phyloP scores from a whole-genome alignment of 208 protist species.

The Entamoeba invadens region DNA sequence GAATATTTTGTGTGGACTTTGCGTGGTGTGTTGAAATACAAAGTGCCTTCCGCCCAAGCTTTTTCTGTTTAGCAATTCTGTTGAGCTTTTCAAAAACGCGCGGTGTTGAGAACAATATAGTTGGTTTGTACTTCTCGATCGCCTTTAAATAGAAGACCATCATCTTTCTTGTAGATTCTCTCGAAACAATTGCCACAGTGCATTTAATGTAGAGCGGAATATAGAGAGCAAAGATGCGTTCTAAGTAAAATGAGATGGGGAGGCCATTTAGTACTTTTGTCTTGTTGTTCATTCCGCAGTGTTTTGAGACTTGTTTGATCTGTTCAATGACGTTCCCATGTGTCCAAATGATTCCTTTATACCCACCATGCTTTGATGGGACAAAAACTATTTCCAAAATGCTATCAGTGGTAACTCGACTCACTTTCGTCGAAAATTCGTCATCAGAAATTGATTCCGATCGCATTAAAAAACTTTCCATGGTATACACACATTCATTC shows the following conservation, averaged over 20 bases:
- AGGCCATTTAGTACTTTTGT: neutral
- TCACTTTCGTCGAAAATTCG: neutral
- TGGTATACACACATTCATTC: neutral
- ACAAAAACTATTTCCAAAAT: neutral
- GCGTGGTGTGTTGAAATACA: neutral
- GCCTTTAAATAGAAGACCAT: neutral
- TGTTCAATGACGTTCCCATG: neutral
- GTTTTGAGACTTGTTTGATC: neutral
- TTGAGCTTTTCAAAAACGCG: neutral
- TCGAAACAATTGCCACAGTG: neutral
- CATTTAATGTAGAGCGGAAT: neutral
- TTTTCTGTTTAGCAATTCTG: neutral
- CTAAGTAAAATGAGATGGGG: neutral
- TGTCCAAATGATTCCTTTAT: neutral
- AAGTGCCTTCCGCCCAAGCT: neutral
- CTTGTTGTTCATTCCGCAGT: neutral
- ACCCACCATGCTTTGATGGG: neutral
- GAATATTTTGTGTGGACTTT: neutral
- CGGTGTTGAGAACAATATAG: neutral
- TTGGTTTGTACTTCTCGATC: neutral
- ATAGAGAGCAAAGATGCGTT: neutral
- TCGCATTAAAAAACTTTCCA: neutral
- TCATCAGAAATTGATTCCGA: neutral
- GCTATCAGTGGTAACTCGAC: neutral
- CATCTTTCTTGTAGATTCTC: neutral